A percentile compares a stretch with the other conserved stretches of the same genome.
Conservation (phyloP, 2,329 filamentous ascomycete genomes). For the Epichloe glyceriae region DNA sequence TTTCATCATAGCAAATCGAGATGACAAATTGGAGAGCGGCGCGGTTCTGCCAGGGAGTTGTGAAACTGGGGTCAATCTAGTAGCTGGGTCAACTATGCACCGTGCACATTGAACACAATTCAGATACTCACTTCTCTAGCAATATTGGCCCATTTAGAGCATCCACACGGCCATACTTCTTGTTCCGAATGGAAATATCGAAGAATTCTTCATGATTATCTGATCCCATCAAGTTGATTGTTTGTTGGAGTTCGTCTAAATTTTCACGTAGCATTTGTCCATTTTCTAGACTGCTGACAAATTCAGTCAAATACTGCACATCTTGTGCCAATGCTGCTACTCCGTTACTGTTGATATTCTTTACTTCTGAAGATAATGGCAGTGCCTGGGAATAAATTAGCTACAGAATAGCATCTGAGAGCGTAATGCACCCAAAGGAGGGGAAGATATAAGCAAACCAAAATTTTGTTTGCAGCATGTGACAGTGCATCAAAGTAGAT, state of each 20-base stretch:
- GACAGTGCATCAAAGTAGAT: constrained; percentile 95
- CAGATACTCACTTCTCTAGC: constrained; percentile 65
- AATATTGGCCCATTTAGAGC: constrained; percentile 77
- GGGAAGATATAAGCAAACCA: constrained; percentile 32
- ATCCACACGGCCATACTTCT: constrained; percentile 88
- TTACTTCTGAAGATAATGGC: constrained; percentile 66
- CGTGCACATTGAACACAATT: background rate
- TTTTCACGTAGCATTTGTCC: constrained; percentile 76
- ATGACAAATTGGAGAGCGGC: constrained; percentile 60
- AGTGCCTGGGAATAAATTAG: constrained; percentile 40
- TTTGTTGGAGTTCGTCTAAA: constrained; percentile 87
- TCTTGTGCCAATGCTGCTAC: constrained; percentile 72
- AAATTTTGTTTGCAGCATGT: constrained; percentile 76
- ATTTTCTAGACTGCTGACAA: constrained; percentile 78
- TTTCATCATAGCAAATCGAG: constrained; percentile 54
- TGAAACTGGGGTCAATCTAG: constrained; percentile 51
- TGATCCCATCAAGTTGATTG: constrained; percentile 71
- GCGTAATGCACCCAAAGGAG: no score
- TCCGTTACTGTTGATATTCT: constrained; percentile 76
- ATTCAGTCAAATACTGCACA: constrained; percentile 69
- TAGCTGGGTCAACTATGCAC: constrained; percentile 12
- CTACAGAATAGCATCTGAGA: background rate
- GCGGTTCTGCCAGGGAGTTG: constrained; percentile 46
- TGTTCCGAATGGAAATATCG: constrained; percentile 77
- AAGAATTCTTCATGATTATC: constrained; percentile 97